These are phyloP conservation scores for Aspergillus brunneoviolaceus DNA, from an alignment of 2,329 filamentous ascomycete species.

Conservation along the genomic window DNA sequence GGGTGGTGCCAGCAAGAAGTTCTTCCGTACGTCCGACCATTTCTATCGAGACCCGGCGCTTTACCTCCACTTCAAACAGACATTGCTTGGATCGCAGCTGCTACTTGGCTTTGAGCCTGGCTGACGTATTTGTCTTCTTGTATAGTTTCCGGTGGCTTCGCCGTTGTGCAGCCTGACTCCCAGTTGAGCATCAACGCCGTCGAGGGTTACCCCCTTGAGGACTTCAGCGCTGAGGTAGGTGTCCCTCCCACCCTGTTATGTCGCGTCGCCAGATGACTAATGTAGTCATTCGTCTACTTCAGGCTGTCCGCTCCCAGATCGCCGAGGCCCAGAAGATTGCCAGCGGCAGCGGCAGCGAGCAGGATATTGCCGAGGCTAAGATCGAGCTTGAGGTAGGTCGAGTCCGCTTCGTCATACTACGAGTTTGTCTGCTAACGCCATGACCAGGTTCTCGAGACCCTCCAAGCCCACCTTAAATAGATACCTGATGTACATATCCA, in stretches of 20 bases:
- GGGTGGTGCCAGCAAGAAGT: constrained; percentile 84
- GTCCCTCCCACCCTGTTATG: not conserved
- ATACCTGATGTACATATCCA: constrained; percentile 42
- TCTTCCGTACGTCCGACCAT: constrained; percentile 76
- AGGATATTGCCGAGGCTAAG: constrained; percentile 98
- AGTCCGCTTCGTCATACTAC: not conserved
- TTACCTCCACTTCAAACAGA: not conserved
- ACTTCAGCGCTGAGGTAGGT: constrained; percentile 81
- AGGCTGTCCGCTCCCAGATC: constrained; percentile 83
- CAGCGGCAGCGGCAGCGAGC: constrained; percentile 85
- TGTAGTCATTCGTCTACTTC: constrained; percentile 10
- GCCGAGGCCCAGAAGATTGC: constrained; percentile 95
- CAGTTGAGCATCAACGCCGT: constrained; percentile 96
- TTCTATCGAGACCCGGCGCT: constrained; percentile 8
- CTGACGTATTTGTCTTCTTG: constrained; percentile 19
- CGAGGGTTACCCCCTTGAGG: constrained; percentile 90
- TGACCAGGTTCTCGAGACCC: constrained; percentile 49
- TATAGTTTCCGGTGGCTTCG: constrained; percentile 92
- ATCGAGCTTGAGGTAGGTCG: constrained; percentile 89
- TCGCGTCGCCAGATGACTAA: constrained; percentile 6
- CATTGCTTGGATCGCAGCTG: not conserved
- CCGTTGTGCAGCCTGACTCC: constrained; percentile 93
- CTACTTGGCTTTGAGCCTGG: not conserved
- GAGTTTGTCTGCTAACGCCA: constrained; percentile 9
- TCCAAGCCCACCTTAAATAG: constrained; percentile 52